Percentiles rank a stretch among this genome's conserved stretches.
phyloP scores from a whole-genome alignment of 768 basidiomycete species.

The Lactarius evosmus region DNA sequence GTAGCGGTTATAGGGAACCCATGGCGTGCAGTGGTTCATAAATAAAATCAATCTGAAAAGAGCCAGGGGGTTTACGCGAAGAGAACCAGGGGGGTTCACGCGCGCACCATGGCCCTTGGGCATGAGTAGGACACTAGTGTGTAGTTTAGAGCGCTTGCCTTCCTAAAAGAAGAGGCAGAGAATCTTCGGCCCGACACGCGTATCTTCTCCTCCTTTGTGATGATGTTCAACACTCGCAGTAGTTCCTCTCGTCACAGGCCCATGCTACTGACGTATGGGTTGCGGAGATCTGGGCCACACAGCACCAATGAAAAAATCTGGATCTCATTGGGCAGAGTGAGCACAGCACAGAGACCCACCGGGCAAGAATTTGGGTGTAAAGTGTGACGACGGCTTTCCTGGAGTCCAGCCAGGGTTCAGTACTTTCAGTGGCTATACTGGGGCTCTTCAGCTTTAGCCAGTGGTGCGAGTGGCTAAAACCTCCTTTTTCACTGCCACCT shows the following conservation, averaged over 20 bases:
- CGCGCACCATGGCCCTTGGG: not conserved
- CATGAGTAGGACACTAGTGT: too few species aligned
- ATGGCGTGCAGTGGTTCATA: not conserved
- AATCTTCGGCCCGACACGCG: too few species aligned
- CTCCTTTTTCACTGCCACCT: not conserved
- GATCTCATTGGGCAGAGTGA: too few species aligned
- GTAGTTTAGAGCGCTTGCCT: too few species aligned
- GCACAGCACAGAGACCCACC: too few species aligned
- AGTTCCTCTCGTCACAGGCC: not conserved
- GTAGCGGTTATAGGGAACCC: not conserved
- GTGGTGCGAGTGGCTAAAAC: not conserved
- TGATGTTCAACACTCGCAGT: not conserved
- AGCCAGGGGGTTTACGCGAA: not conserved
- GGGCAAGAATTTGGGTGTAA: not conserved
- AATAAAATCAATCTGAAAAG: not conserved
- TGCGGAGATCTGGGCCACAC: not conserved
- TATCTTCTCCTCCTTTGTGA: too few species aligned
- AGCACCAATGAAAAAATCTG: not conserved
- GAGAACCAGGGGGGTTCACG: too few species aligned
- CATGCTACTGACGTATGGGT: not conserved
- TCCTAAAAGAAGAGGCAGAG: too few species aligned
- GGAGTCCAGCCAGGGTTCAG: not conserved
- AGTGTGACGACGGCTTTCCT: not conserved
- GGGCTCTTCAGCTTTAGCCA: not conserved
- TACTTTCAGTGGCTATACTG: not conserved